Conservation (phyloP, 306 rosid species). For the Cicer cuneatum region DNA sequence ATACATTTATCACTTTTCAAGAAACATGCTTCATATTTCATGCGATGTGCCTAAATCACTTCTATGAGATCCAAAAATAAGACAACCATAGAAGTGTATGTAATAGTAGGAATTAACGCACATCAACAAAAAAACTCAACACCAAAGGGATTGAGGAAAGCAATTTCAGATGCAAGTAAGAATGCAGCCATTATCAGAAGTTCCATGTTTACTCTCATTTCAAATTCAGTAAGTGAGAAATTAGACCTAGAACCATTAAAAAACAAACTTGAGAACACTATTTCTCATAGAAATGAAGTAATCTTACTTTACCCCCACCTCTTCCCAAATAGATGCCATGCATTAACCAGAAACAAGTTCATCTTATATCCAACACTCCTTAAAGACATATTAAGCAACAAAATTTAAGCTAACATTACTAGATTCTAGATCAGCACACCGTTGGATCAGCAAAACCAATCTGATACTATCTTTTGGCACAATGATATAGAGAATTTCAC, state of each 20-base stretch:
- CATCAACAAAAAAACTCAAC: not conserved
- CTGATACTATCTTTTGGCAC: constrained; percentile 47
- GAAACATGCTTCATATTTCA: constrained; percentile 33
- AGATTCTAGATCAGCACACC: constrained; percentile 37
- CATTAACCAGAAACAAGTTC: constrained; percentile 26
- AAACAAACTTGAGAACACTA: not conserved
- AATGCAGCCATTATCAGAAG: constrained; percentile 13
- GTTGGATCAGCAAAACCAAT: constrained; percentile 40
- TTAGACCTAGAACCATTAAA: not conserved
- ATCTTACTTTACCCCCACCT: not conserved
- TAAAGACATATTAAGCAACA: constrained; percentile 34
- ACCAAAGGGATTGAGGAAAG: not conserved
- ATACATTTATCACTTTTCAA: constrained; percentile 23
- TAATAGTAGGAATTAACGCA: constrained; percentile 24
- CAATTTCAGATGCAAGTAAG: not conserved
- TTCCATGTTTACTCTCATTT: not conserved
- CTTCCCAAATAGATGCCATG: not conserved
- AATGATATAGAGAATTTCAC: constrained; percentile 43
- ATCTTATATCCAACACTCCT: constrained; percentile 20
- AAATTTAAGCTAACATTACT: constrained; percentile 29
- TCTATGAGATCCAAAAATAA: constrained; percentile 16
- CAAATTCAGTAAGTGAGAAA: not conserved
- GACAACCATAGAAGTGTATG: not conserved
- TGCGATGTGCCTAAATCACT: constrained; percentile 2
- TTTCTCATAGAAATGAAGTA: constrained; percentile 9